Evolutionary conservation across 1,284 basidiomycete species (phyloP), one percentile per base, ranked within the genome.

Genomic region (Tylopilus sp.): DNA sequence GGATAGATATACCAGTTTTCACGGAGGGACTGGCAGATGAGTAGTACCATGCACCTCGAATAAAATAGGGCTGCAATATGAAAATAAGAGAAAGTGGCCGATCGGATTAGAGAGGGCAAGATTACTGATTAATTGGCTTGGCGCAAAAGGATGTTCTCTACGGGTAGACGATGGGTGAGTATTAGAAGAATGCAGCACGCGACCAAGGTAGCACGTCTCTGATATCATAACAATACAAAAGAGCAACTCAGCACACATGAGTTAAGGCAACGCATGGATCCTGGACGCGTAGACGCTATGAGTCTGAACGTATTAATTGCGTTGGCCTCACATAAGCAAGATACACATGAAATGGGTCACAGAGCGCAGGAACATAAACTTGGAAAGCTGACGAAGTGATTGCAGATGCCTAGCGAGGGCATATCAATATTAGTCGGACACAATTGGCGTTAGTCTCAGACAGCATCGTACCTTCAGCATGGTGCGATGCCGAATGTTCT

Each of bases 291-390:
- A 35, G 29, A 28, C 33, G 24, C 31, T 18, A n/a, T 20, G n/a
- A 47, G 42, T 9, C 12, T 9, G 7, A 31, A 8, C 36, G 15
- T 11, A n/a, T n/a, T n/a, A 18, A 15, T 20, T 28, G 26, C n/a
- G 36, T 28, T 24, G 8, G 21, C 7, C 26, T 36, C 45, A 36
- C 44, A 39, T 11, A 31, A 36, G 10, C 15, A 28, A 34, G 20
- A 43, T 20, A 50, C 26, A 11, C 18, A 14, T 37, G 12, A 20
- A 36, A 21, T 37, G 26, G 24, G 18, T 1, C 29, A 24, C 28
- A 15, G 29, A 21, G 44, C 30, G 35, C 26, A 46, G 36, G 24
- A 55, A 49, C 21, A 48, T 37, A 35, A 55, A 38, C 35, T 38
- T 34, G 48, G 48, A 37, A 26, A 5, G 17, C 12, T 40, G 11